Evolutionary conservation across 164 flowering plant genomes (phyloP), one percentile per base, ranked within the genome.

Genomic region (Vitis riparia): DNA sequence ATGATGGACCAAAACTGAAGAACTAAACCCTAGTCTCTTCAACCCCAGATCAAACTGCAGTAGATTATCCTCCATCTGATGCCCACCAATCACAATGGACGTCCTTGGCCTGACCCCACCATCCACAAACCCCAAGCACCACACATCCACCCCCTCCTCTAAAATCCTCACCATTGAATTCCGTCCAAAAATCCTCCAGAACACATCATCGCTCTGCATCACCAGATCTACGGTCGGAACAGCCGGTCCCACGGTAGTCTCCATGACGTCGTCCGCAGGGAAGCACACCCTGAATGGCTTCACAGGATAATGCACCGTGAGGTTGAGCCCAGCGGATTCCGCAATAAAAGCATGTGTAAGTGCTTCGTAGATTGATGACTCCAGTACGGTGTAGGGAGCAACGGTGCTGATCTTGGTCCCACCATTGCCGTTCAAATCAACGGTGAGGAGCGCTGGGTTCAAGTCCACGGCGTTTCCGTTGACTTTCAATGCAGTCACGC

Each of bases 81-180:
- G 68, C 3, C 76, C 84, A 8, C 88, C 87, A 1, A 84, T 77
- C 71, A 80, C 81, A 9, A 82, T 67, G 11, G 84, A 62, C 2
- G 76, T 62, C 64, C 66, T 72, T 2, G 74, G 62, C 17, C 57
- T 69, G 15, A 47, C 30, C 71, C 87, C 87, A 62, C 89, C 89
- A 51, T 84, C 85, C 59, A 86, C 69, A 52, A 86, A 73, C 17
- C 77, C 87, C 72, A 86, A 66, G 55, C 89, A 86, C 85, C 76
- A 70, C 16, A 69, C 78, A 32, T 73, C 79, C 13, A 15, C 68
- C 1, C 68, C 68, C 15, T 66, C 62, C 17, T 55, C 62, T 14
- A 3, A 13, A 2, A 75, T 65, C 74, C 77, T 68, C 44, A 85
- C 89, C 87, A 83, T 85, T 9, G 85, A 85, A 70, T 85, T 85